These are phyloP conservation scores for Lanmaoa pseudosensibilis DNA, from an alignment of 768 basidiomycete species.

Conservation along the genomic window DNA sequence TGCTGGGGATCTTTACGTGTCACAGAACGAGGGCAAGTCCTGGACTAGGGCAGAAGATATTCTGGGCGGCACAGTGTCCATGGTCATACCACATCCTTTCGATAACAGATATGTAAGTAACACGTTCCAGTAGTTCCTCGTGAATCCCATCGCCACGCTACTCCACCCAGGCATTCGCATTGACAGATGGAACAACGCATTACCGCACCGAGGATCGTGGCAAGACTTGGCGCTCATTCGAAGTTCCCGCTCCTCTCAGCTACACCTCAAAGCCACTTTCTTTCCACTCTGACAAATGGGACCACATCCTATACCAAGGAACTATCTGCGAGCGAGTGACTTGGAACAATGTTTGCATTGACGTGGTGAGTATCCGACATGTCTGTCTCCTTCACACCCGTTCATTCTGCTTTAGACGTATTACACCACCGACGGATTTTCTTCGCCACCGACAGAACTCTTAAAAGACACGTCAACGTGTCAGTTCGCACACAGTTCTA, in stretches of 20 bases:
- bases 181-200: slow-evolving; percentile 73
- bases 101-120: slow-evolving; percentile 68
- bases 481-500: slow-evolving; percentile 86
- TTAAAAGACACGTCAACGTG: slow-evolving; percentile 74
- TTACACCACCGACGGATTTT: slow-evolving; percentile 85
- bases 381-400: background rate
- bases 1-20: slow-evolving; percentile 70
- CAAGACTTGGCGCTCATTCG: slow-evolving; percentile 81
- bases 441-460: slow-evolving; percentile 54
- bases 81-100: slow-evolving; percentile 86
- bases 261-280: slow-evolving; percentile 65
- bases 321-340: slow-evolving; percentile 55
- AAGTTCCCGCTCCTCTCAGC: slow-evolving; percentile 52
- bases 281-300: slow-evolving; percentile 85
- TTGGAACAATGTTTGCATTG: slow-evolving; percentile 63
- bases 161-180: slow-evolving; percentile 71
- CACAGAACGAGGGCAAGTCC: slow-evolving; percentile 81
- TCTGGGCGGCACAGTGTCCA: slow-evolving; percentile 54
- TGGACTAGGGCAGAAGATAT: slow-evolving; percentile 55
- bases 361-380: slow-evolving; percentile 51
- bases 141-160: background rate
- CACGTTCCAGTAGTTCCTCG: background rate
- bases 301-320: slow-evolving; percentile 79
- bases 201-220: slow-evolving; percentile 90
- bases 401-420: slow-evolving; percentile 59